Percentiles rank a stretch among this genome's conserved stretches.
Conservation (phyloP, 148 eudicot genomes). For the Spergularia bocconei region DNA sequence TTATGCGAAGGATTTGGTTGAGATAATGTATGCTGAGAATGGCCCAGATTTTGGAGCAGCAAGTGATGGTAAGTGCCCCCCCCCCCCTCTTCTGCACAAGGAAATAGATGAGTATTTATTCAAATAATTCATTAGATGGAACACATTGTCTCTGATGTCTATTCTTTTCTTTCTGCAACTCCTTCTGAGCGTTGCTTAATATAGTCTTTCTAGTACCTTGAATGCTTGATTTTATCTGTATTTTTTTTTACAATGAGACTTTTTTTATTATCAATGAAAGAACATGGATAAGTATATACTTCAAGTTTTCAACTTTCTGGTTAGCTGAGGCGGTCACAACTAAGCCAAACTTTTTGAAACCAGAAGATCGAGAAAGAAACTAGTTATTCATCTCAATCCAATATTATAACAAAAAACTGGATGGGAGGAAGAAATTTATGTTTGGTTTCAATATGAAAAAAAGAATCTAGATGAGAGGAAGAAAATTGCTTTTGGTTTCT, state of each 20-base stretch:
- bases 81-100: neutral
- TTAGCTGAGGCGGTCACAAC: neutral
- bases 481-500: neutral
- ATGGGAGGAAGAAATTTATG: neutral
- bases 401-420: neutral
- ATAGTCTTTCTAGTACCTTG: neutral
- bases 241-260: neutral
- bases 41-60: constrained; percentile 99
- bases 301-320: neutral
- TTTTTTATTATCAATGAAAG: neutral
- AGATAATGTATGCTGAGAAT: constrained; percentile 68
- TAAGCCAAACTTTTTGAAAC: neutral
- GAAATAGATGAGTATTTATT: neutral
- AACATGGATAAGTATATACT: neutral
- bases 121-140: neutral
- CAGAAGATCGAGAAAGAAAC: neutral
- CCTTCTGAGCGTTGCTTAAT: neutral
- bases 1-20: constrained; percentile 86
- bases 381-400: neutral
- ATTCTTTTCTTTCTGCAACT: constrained; percentile 5
- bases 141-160: too few species aligned
- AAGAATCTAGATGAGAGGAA: neutral
- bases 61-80: constrained; percentile 72
- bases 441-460: neutral
- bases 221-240: neutral